Conservation (phyloP, 2,329 filamentous ascomycete species). For the Elsinoe fawcettii region DNA sequence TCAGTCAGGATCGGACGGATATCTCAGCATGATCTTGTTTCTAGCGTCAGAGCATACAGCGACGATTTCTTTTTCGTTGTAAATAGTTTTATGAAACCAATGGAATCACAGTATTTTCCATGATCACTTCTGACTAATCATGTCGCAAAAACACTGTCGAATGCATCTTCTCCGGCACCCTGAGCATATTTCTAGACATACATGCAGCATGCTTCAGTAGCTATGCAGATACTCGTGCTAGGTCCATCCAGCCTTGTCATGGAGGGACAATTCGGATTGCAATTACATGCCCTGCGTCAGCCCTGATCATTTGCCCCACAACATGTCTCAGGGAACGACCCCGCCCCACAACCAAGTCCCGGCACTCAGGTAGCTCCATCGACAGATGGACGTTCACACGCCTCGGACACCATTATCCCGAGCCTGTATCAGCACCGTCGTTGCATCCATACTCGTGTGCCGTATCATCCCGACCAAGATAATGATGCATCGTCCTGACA, state of each 20-base stretch:
- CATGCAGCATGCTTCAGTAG: too few species aligned
- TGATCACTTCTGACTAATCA: too few species aligned
- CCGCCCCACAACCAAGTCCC: neutral
- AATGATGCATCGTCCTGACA: neutral
- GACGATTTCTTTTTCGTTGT: neutral
- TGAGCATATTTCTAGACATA: too few species aligned
- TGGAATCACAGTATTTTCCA: too few species aligned
- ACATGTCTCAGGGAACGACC: neutral
- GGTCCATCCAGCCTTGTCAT: neutral
- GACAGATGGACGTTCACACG: neutral
- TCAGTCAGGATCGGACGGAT: too few species aligned
- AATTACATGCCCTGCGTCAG: neutral
- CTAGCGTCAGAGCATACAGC: neutral
- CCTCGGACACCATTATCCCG: neutral
- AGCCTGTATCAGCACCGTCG: neutral
- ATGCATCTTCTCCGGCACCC: too few species aligned
- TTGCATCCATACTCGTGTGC: too few species aligned
- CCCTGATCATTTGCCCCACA: neutral
- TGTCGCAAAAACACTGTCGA: too few species aligned
- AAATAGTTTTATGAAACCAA: neutral
- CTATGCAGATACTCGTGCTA: neutral
- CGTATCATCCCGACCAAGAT: too few species aligned
- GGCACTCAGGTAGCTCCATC: neutral
- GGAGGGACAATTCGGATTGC: neutral
- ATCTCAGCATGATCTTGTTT: neutral